Evolutionary conservation across 371 early-diverging fungal genomes (phyloP), one percentile per base, ranked within the genome.

Genomic region (Mucor sp.): DNA sequence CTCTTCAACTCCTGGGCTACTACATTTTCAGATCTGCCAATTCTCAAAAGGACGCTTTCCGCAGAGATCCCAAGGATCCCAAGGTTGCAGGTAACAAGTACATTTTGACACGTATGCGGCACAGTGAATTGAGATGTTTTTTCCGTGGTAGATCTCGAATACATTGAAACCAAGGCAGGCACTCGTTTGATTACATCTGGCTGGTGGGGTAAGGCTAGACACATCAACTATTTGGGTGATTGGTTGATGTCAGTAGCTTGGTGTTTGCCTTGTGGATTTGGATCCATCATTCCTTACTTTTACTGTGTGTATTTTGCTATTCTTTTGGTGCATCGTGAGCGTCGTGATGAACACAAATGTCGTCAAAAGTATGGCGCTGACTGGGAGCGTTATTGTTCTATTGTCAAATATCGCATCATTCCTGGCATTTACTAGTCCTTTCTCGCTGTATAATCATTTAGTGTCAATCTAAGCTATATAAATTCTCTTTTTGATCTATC

Each of bases 161-260:
- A 85, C 76, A 91, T 97, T 60, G 82, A 90, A 63, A 95, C 97
- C 0, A 79, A 83, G 55, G 69, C 90, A 30, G 97, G 97, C 19
- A 86, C 89, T 53, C 89, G 87, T 63, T 82, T 98, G 63, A 77
- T 98, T 35, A 88, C 89, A 33, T 85, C 85, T 43, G 96, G 98
- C 12, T 98, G 97, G 97, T 97, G 97, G 94, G 97, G 96, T 6
- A 81, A 83, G 27, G 91, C 96, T 9, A 82, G 96, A 44, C 94
- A 98, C 72, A 93, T 97, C 70, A 96, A 98, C 77, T 98, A 98
- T 81, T 77, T 93, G 53, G 95, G 92, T 25, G 95, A 96, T 75
- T 93, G 93, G 92, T 72, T 93, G 25, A 93, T 96, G 94, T 87
- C 91, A 7, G 72, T 94, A 47, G 80, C 95, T 5, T 95, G 94